A percentile compares a stretch with the other conserved stretches of the same genome.
phyloP scores from a whole-genome alignment of 1,139 yeast species.

The Pichia terricola region DNA sequence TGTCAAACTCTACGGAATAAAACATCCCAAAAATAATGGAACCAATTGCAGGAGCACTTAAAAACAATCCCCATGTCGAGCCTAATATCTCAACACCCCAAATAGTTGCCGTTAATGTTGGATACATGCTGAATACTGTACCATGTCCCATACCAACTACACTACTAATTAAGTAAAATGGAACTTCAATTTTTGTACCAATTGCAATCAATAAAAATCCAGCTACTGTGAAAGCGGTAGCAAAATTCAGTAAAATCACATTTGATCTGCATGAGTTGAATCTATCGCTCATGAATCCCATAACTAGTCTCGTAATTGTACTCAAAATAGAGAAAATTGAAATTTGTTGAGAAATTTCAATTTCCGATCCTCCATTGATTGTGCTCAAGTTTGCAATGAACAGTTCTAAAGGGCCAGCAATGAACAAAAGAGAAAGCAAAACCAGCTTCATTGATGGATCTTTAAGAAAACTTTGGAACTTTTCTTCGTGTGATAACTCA shows the following conservation, averaged over 20 bases:
- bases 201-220: conserved; percentile 30
- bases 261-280: background rate
- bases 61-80: conserved; percentile 85
- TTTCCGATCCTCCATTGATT: conserved; percentile 21
- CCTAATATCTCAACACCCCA: conserved; percentile 93
- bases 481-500: conserved; percentile 34
- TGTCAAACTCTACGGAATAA: conserved; percentile 41
- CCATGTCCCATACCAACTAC: conserved; percentile 73
- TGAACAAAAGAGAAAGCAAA: conserved; percentile 51
- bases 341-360: conserved; percentile 36
- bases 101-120: conserved; percentile 68
- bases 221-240: conserved; percentile 34
- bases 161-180: conserved; percentile 31
- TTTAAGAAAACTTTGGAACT: conserved; percentile 41
- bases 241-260: conserved; percentile 28
- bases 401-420: conserved; percentile 82
- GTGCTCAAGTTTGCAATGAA: conserved; percentile 80
- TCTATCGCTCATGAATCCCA: conserved; percentile 61
- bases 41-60: conserved; percentile 88
- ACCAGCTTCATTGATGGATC: conserved; percentile 63
- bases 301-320: conserved; percentile 51
- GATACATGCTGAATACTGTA: conserved; percentile 73
- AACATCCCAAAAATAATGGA: conserved; percentile 59
- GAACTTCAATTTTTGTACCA: conserved; percentile 1
- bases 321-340: conserved; percentile 47